A percentile compares a stretch with the other conserved stretches of the same genome.
Conservation (phyloP, 2,329 filamentous ascomycete species). For the Furcasterigmium sp. region DNA sequence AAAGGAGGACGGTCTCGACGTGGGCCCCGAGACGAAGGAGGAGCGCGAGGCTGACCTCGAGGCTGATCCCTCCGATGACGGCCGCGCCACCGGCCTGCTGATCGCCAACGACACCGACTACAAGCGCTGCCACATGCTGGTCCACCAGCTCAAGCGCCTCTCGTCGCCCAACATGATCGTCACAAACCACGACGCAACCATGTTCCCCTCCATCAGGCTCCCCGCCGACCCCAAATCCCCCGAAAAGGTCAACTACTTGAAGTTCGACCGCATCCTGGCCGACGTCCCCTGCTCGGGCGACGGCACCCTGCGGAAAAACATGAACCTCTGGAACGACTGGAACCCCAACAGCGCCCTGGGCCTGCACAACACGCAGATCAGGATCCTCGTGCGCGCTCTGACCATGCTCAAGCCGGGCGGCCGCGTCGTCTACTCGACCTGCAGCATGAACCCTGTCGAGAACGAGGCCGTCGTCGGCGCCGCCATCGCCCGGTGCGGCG, state of each 20-base stretch:
- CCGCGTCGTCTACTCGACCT: slow-evolving; percentile 94
- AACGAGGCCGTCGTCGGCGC: slow-evolving; percentile 89
- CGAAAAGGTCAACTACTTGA: slow-evolving; percentile 64
- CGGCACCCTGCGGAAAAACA: slow-evolving; percentile 89
- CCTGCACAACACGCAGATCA: slow-evolving; percentile 78
- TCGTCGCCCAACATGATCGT: slow-evolving; percentile 96
- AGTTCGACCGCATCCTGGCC: slow-evolving; percentile 93
- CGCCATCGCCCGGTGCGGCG: slow-evolving; percentile 87
- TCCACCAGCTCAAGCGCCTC: slow-evolving; percentile 95
- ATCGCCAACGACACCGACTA: slow-evolving; percentile 97
- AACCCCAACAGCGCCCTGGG: slow-evolving; percentile 81
- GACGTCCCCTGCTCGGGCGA: slow-evolving; percentile 97
- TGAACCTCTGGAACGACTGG: slow-evolving; percentile 94
- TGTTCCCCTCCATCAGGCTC: slow-evolving; percentile 91
- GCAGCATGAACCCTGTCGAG: slow-evolving; percentile 97
- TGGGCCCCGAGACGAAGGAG: slow-evolving; percentile 40
- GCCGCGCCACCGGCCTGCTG: slow-evolving; percentile 82
- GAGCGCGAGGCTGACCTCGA: slow-evolving; percentile 47
- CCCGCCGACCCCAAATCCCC: slow-evolving; percentile 50
- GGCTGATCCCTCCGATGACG: slow-evolving; percentile 65
- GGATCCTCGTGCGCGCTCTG: slow-evolving; percentile 85
- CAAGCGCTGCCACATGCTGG: slow-evolving; percentile 93
- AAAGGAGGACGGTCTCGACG: slow-evolving; percentile 52
- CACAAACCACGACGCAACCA: slow-evolving; percentile 94
- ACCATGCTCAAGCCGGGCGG: slow-evolving; percentile 96